Base-by-base conservation (phyloP, 202 grass and related monocot species). In the Cymbopogon flexuosus region DNA sequence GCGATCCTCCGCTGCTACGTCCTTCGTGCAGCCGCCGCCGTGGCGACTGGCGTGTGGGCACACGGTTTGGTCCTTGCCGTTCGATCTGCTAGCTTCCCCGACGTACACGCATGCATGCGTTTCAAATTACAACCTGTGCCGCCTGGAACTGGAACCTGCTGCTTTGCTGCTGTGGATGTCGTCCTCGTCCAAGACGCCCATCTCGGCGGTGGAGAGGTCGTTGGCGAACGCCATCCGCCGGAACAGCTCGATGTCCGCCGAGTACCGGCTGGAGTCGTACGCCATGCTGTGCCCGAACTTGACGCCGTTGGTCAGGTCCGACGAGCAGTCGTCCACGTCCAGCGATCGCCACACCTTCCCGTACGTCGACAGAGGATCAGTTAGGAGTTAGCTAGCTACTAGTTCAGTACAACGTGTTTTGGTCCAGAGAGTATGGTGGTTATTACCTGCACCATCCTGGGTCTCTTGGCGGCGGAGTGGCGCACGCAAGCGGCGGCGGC, bases 271-370 rank as follows among this genome's bases (percentile, higher is more conserved):
- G 0, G 95, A 98, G 82, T 98, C 86, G 65, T 94, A 98, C 46
- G 84, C 79, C 13, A 57, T 95, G 87, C 95, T 98, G 8, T 98
- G 86, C 68, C 95, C 95, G 6, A 91, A 79, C 72, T 84, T 88
- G 1, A 98, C 92, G 57, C 92, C 95, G 70, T 98, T 93, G 61
- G 89, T 89, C 31, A 98, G 92, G 74, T 98, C 95, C 39, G 61
- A 62, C 35, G 82, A 73, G 88, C 47, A 19, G 49, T 80, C 84
- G 34, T 89, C 86, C 37, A 79, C 82, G 45, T 98, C 92, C 65
- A 98, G 79, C 64, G 95, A 85, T 21, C 86, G 82, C 88, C 89
- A 59, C 47, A 94, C 92, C 89, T 94, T 59, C 18, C 49, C 49
- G 15, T n/a, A 8, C 49, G 16, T 18, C 4, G 15, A 40, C 1